Conservation (phyloP, 305 asterid genomes). For the Lippia alba region DNA sequence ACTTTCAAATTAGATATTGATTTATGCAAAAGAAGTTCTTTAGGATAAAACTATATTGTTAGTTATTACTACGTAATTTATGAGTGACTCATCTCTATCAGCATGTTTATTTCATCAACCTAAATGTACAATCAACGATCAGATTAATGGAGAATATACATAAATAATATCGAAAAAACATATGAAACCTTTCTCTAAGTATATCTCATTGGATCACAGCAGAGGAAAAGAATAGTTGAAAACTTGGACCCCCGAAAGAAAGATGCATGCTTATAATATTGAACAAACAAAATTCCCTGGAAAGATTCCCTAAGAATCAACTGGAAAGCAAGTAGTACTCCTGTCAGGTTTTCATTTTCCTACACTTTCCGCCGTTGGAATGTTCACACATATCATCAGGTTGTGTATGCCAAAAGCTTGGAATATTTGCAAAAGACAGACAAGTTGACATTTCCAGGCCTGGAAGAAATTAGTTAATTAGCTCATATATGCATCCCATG, state of each 20-base stretch:
- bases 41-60: no score
- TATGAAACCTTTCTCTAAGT: not conserved
- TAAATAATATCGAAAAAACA: no score
- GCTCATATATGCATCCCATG: slow-evolving; percentile 33
- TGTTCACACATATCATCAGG: slow-evolving; percentile 23
- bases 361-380: slow-evolving; percentile 39
- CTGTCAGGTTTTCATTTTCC: slow-evolving; percentile 35
- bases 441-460: slow-evolving; percentile 1
- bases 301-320: slow-evolving; percentile 13
- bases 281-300: not conserved
- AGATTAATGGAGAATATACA: no score
- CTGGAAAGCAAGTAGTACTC: slow-evolving; percentile 8
- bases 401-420: slow-evolving; percentile 46
- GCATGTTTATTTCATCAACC: no score
- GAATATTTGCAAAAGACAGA: slow-evolving; percentile 43
- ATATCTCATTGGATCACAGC: slow-evolving; percentile 11
- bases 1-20: no score
- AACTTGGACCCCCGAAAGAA: slow-evolving; percentile 28
- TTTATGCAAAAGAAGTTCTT: no score
- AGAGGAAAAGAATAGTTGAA: slow-evolving; percentile 49
- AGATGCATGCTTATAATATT: slow-evolving; percentile 25
- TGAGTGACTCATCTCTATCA: no score
- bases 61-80: no score
- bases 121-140: no score
- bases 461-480: not conserved